Conservation (phyloP, 495 filamentous ascomycete genomes). For the Penicillium longicatenatum region DNA sequence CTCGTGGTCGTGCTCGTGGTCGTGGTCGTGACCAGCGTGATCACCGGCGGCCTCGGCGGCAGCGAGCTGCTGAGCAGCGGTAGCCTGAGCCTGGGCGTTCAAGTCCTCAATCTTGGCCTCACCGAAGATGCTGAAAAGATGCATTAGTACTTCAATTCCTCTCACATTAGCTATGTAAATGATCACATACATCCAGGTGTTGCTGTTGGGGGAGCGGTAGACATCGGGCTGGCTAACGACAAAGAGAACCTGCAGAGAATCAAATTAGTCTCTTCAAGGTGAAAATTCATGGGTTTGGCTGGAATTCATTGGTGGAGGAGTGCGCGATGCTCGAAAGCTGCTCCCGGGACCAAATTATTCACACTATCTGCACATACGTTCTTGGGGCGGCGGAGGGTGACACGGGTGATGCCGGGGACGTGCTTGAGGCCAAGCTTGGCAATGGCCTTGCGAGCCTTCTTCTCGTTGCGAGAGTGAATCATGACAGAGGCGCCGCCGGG, state of each 20-base stretch:
- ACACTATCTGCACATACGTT: slow-evolving; percentile 61
- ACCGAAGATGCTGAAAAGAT: slow-evolving; percentile 82
- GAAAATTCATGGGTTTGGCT: background rate
- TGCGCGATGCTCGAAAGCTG: slow-evolving; percentile 1
- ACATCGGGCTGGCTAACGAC: slow-evolving; percentile 99
- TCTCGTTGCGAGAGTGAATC: slow-evolving; percentile 98
- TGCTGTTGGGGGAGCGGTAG: slow-evolving; percentile 96
- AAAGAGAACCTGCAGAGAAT: slow-evolving; percentile 78
- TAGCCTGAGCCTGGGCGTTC: slow-evolving; percentile 94
- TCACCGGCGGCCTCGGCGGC: slow-evolving; percentile 78
- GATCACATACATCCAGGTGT: slow-evolving; percentile 92
- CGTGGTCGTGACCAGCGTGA: slow-evolving; percentile 72
- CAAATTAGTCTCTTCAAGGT: background rate
- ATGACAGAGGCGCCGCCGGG: slow-evolving; percentile 84
- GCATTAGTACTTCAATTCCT: slow-evolving; percentile 21
- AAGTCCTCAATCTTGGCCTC: slow-evolving; percentile 99
- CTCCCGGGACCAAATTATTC: background rate
- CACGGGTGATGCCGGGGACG: slow-evolving; percentile 94
- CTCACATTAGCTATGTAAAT: background rate
- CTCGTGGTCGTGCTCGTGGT: slow-evolving; percentile 63
- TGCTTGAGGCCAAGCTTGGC: slow-evolving; percentile 97
- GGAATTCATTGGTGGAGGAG: background rate
- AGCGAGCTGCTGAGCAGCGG: slow-evolving; percentile 88
- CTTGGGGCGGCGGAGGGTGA: slow-evolving; percentile 96
- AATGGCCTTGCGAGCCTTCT: slow-evolving; percentile 99